Conservation (phyloP, 1,284 basidiomycete species). For the Ustilago esculenta region DNA sequence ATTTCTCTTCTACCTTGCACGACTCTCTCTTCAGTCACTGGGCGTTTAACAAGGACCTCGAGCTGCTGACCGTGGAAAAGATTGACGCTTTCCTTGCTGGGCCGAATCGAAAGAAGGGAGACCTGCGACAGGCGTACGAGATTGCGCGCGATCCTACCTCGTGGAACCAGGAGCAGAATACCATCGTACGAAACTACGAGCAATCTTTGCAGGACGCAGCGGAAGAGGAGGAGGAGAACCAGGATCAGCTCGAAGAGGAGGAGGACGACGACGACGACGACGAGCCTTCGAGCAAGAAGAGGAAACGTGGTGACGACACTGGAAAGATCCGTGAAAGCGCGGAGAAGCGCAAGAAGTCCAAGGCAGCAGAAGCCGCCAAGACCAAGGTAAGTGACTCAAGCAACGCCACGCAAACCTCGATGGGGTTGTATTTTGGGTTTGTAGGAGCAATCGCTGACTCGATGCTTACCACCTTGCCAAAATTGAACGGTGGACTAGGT, state of each 20-base stretch:
- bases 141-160: constrained; percentile 81
- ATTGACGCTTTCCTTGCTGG: constrained; percentile 84
- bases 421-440: too few species aligned
- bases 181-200: constrained; percentile 48
- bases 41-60: constrained; percentile 83
- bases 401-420: too few species aligned
- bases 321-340: constrained; percentile 45
- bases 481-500: too few species aligned
- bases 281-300: constrained; percentile 68
- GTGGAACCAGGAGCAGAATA: constrained; percentile 60
- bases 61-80: constrained; percentile 79
- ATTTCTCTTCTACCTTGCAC: constrained; percentile 1
- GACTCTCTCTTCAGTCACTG: constrained; percentile 75
- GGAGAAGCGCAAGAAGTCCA: constrained; percentile 45
- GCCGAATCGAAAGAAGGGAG: constrained; percentile 77
- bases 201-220: constrained; percentile 72
- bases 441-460: too few species aligned
- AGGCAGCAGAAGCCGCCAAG: constrained; percentile 39
- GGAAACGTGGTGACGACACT: constrained; percentile 31
- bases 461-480: too few species aligned
- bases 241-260: constrained; percentile 71
- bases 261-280: constrained; percentile 78
- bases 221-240: constrained; percentile 71
- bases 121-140: constrained; percentile 81
- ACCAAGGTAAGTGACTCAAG: constrained; percentile 18